Conservation (phyloP, 192 early-diverging fungal genomes). For the Mortierella hygrophila region DNA sequence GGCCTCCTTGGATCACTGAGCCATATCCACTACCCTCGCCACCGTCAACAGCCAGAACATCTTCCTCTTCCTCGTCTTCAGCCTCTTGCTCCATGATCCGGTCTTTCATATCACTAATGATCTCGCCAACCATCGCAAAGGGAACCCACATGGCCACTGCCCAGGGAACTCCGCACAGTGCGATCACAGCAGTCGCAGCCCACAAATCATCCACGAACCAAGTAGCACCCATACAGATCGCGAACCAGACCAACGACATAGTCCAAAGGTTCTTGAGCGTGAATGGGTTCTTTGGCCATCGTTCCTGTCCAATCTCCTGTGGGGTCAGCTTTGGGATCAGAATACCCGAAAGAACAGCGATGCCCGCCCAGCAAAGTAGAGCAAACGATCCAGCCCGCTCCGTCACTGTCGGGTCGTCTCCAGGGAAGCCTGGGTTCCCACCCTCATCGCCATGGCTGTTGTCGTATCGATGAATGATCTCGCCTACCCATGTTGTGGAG, state of each 20-base stretch:
- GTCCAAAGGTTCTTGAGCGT: conserved; percentile 77
- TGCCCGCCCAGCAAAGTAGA: conserved; percentile 81
- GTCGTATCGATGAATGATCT: conserved; percentile 59
- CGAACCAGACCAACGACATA: conserved; percentile 75
- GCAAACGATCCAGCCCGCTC: conserved; percentile 90
- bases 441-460: conserved; percentile 14
- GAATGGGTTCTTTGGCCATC: conserved; percentile 53
- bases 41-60: background rate
- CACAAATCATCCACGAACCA: conserved; percentile 66
- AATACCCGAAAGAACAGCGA: conserved; percentile 75
- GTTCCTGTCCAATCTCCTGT: conserved; percentile 22
- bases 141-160: conserved; percentile 94
- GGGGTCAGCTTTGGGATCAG: conserved; percentile 67
- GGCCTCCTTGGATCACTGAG: background rate
- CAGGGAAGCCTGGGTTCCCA: background rate
- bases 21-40: background rate
- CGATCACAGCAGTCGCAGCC: conserved; percentile 78
- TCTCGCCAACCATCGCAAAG: conserved; percentile 90
- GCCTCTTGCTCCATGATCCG: conserved; percentile 6
- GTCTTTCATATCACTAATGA: conserved; percentile 65
- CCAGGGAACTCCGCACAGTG: conserved; percentile 86
- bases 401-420: conserved; percentile 58
- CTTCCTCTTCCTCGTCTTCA: background rate
- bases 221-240: conserved; percentile 75
- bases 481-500: conserved; percentile 77